phyloP scores from a whole-genome alignment of 73 alveolate species.

The Paramecium bursaria region DNA sequence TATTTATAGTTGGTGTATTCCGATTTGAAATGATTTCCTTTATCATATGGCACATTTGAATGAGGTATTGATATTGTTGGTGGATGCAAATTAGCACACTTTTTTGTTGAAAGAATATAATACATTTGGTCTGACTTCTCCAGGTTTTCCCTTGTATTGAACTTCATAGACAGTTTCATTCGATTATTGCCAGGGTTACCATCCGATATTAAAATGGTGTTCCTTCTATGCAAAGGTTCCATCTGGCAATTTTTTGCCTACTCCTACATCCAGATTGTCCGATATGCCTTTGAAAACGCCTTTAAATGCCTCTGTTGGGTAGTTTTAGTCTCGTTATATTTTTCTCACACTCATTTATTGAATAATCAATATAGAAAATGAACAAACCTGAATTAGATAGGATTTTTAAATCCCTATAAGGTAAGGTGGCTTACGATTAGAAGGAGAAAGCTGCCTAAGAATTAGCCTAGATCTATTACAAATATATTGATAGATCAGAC shows the following conservation, averaged over 20 bases:
- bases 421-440: conserved; percentile 38
- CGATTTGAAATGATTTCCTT: conserved; percentile 13
- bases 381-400: conserved; percentile 46
- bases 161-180: conserved; percentile 60
- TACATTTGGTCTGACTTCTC: conserved; percentile 27
- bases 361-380: too few relatives aligned
- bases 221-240: conserved; percentile 9
- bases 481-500: conserved; percentile 19
- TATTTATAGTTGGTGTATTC: conserved; percentile 43
- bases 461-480: conserved; percentile 20
- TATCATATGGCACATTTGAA: conserved; percentile 49
- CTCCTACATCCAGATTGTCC: conserved; percentile 36
- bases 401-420: conserved; percentile 13
- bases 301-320: conserved; percentile 20
- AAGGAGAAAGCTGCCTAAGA: conserved; percentile 58
- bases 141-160: conserved; percentile 1
- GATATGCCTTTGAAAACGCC: conserved; percentile 56
- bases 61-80: conserved; percentile 43
- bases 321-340: conserved; percentile 17
- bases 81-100: conserved; percentile 59
- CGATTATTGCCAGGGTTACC: conserved; percentile 48
- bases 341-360: conserved; percentile 50
- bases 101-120: neutral
- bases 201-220: conserved; percentile 52
- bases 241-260: conserved; percentile 39